Evolutionary conservation across 768 basidiomycete genomes (phyloP), one percentile per base, ranked within the genome.

Genomic region (Chlorophyllum brunneum): DNA sequence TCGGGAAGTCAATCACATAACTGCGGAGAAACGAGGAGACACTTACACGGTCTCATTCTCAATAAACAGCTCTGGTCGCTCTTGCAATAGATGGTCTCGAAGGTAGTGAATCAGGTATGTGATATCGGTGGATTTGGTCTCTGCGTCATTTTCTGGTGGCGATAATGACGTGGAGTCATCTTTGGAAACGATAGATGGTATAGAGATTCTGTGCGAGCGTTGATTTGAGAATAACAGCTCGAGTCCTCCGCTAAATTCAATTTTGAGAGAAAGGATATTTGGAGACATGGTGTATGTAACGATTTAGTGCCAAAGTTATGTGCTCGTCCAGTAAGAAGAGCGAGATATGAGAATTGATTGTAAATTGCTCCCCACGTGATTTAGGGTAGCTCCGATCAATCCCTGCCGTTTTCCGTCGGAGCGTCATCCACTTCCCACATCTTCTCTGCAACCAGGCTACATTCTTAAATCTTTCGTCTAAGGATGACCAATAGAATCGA

Each of bases 11-110:
- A 51, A 53, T 43, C n/a, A 2, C 13, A n/a, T 22, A 18, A 18
- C 18, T 60, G 29, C 9, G 15, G 10, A 41, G 9, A 37, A 47
- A 34, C 33, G 24, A 22, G 42, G 22, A 20, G 20, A 45, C 5
- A 75, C 86, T 62, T 67, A 97, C 95, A 98, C 88, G 23, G 86
- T 92, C 16, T 79, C 81, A 8, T 83, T 83, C 50, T 98, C 94
- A 48, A 90, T 76, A 66, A 99, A 99, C 55, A 99, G 72, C 63
- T 97, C 95, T 20, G 80, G 81, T 15, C 97, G 74, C 62, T 95
- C 93, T 59, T 80, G 86, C 59, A 99, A 75, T 54, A 94, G 66
- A 59, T 86, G 81, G 53, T 86, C 79, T 48, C 83, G 79, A 56
- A 99, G 77, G 69, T 89, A 83, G 54, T 79, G 76, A 20, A 98